Evolutionary conservation across 257 asterid species (phyloP), one percentile per base, ranked within the genome.

Genomic region (Penstemon barbatus): DNA sequence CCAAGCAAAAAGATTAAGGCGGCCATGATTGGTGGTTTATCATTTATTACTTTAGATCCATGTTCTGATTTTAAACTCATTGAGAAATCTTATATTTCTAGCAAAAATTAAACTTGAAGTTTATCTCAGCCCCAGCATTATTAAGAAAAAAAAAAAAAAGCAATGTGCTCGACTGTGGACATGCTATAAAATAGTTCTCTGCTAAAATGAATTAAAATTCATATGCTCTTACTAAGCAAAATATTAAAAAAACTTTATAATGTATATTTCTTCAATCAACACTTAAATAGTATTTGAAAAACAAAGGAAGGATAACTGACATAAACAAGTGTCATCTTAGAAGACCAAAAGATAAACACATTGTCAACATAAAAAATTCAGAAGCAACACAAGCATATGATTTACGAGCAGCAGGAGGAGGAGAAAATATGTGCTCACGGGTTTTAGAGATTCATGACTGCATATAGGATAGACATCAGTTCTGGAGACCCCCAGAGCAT

Each of bases 371-470:
- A 58, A 45, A 44, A 57, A 36, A 61, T 12, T 15, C 46, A 58
- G 6, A 52, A 19, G 45, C 57, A 45, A 8, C 41, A 52, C 54
- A 42, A 60, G 52, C 46, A 57, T 36, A 63, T 9, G 46, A 53
- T 50, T 37, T 4, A 18, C 25, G 61, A 63, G 50, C 40, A 66
- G 7, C 15, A 42, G 61, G 45, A 50, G 40, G 41, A 41, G 7
- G 18, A 55, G 39, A 60, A 60, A 42, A 12, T 12, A 61, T 45
- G 76, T 54, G 65, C 87, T 83, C 74, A 93, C 99, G n/a, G 95
- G 95, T 80, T 81, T 87, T 45, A 93, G 80, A 42, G 90, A 83
- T 72, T 87, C 99, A 56, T 63, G 80, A 57, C 79, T 81, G 82
- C 99, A 93, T 13, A 82, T 40, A 57, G 87, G 87, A 72, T 89